Conservation (phyloP, 148 eudicot species). For the Vaccinium vitisidaea region DNA sequence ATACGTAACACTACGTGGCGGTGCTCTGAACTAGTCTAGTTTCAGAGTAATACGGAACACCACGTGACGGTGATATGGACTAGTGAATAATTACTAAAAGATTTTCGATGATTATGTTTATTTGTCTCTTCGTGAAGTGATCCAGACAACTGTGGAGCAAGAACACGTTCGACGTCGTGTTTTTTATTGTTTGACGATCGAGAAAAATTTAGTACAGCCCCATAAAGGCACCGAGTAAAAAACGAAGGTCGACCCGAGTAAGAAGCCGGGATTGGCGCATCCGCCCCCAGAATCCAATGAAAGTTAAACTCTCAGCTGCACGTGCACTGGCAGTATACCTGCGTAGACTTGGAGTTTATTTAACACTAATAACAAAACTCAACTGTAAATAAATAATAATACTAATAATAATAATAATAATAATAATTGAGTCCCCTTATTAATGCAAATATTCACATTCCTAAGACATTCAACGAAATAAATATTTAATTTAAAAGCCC, state of each 20-base stretch:
- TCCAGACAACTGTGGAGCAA: neutral
- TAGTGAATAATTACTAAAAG: too few species aligned
- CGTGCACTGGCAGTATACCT: neutral
- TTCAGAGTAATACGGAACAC: too few species aligned
- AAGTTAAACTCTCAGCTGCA: neutral
- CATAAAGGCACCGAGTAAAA: neutral
- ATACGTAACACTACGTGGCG: too few species aligned
- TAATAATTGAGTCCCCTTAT: neutral
- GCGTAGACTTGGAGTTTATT: neutral
- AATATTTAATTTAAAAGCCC: neutral
- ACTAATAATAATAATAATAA: neutral
- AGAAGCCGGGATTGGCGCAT: neutral
- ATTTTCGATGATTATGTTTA: too few species aligned
- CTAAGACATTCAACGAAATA: neutral
- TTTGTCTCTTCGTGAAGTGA: neutral
- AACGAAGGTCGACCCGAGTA: neutral
- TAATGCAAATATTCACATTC: neutral
- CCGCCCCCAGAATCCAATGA: conserved; percentile 3
- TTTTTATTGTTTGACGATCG: neutral
- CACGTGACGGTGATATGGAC: too few species aligned
- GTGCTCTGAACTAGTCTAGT: too few species aligned
- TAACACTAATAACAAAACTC: neutral
- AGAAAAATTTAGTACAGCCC: neutral
- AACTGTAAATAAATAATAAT: neutral
- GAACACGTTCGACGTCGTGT: neutral